Base-by-base conservation (phyloP, 805 yeast species). In the Barnettozyma vustinii region DNA sequence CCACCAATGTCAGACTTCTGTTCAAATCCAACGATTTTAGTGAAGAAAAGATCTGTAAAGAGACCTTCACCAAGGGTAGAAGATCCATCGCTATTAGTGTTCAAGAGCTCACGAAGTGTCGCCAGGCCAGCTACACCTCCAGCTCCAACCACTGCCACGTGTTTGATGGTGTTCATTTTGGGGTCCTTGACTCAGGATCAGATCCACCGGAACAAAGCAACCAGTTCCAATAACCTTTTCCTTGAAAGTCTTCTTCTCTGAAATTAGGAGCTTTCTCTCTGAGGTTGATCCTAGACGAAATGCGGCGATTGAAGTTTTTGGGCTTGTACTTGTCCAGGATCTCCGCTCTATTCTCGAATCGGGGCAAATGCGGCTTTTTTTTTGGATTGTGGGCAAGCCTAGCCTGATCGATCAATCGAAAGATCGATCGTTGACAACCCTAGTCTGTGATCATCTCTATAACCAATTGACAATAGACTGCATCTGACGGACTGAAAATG, bases 1-100 rank as follows among this genome's bases (percentile, higher is more conserved):
- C 79, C 80, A n/a, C 79, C 80, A 26, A 74, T 60, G 21, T 55
- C 60, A 9, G 53, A 35, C 43, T 70, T 71, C 49, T 71, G 75
- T 53, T 75, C 80, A 57, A 74, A 74, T 1, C 70, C 77, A 13
- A 71, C 72, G 19, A 74, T 53, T 42, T 64, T 59, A 9, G 62
- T 56, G 47, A 70, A 70, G 20, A 57, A 59, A 1, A 61, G 61
- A 39, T 57, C 39, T 30, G 12, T 36, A 19, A 37, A 45, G 16
- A 4, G 20, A 2, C 45, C 48, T 1, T 10, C 8, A 1, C 45
- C 52, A 10, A 64, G 50, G 2, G 66, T 49, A 0, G 68, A 61
- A 1, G 60, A 50, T 1, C 69, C 66, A 37, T 64, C 64, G 20
- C 56, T 56, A 12, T 53, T 51, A 4, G 68, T 57, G 47, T 65